phyloP scores from a whole-genome alignment of 225 moss, liverwort and hornwort genomes.

The Marchantia paleacea region DNA sequence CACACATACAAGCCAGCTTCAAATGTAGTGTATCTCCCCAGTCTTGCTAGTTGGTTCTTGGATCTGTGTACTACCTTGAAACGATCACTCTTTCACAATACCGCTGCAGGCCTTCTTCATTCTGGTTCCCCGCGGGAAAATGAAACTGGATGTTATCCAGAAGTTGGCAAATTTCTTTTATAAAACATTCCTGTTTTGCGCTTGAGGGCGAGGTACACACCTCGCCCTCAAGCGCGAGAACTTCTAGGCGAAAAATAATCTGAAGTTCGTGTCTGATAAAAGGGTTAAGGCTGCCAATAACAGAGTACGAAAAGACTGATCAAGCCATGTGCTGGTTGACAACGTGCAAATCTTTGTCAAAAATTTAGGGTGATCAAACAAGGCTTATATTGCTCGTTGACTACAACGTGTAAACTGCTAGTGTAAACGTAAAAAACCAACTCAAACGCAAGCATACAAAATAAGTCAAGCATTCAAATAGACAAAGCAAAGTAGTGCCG shows the following conservation, averaged over 20 bases:
- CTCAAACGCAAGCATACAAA: neutral
- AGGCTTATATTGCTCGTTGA: neutral
- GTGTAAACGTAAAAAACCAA: neutral
- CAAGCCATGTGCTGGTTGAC: neutral
- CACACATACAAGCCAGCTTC: neutral
- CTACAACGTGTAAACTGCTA: neutral
- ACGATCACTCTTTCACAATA: conserved; percentile 58
- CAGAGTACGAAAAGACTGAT: neutral
- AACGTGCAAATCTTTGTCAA: neutral
- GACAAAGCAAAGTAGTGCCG: neutral
- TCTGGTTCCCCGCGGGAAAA: conserved; percentile 57
- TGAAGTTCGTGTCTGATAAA: conserved; percentile 59
- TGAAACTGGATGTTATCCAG: conserved; percentile 77
- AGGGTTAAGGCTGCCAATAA: conserved; percentile 19
- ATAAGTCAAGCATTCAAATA: neutral
- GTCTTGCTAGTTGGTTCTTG: neutral
- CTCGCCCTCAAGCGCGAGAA: conserved; percentile 53
- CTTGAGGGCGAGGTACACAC: conserved; percentile 40
- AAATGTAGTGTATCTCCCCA: neutral
- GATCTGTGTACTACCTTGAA: conserved; percentile 47
- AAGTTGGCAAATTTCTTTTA: conserved; percentile 56
- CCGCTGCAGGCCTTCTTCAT: conserved; percentile 45
- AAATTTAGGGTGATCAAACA: neutral
- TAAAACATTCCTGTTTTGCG: conserved; percentile 26
- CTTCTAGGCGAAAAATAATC: conserved; percentile 71